Base-by-base conservation (phyloP, 805 yeast genomes). In the Kodamaea sagamina region DNA sequence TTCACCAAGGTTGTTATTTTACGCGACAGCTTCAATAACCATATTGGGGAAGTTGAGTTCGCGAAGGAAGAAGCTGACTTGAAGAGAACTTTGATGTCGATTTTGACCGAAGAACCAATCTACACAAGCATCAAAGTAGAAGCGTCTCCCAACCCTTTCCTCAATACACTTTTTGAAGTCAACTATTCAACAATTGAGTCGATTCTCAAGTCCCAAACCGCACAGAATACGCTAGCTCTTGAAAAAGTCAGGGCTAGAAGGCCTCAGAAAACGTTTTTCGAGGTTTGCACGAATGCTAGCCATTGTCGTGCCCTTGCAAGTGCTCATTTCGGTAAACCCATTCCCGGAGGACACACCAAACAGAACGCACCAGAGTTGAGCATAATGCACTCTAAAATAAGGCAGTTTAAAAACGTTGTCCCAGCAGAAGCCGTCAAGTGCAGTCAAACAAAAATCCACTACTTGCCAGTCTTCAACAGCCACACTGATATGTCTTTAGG, bases 401-500 rank as follows among this genome's bases (percentile, higher is more conserved):
- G 19, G 4, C 43, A 40, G 11, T 19, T 22, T 7, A 38, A 47
- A 17, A 44, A 46, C 11, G 37, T 51, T 5, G 39, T 63, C 7
- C 36, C n/a, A n/a, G n/a, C n/a, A n/a, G n/a, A n/a, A n/a, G n/a
- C n/a, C n/a, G n/a, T 46, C 29, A 48, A 52, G 26, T 64, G 70
- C 43, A 44, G 55, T 7, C 52, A 51, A 22, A 36, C 25, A 5
- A 65, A 59, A 36, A 54, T 54, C 12, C 72, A 67, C 46, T 59
- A 44, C 40, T 46, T 67, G 15, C 68, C 70, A 1, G 50, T 64
- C 4, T 44, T 58, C 17, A 57, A 54, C 41, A 51, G 28, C n/a
- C 82, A 78, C 44, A 89, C 97, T 0, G 97, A 92, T 54, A 42
- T 65, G 2, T 65, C 73, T 12, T 60, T 88, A 6, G 97, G 97